These are phyloP conservation scores for Lathyrus tuberosus DNA, from an alignment of 306 rosid genomes.

Conservation along the genomic window DNA sequence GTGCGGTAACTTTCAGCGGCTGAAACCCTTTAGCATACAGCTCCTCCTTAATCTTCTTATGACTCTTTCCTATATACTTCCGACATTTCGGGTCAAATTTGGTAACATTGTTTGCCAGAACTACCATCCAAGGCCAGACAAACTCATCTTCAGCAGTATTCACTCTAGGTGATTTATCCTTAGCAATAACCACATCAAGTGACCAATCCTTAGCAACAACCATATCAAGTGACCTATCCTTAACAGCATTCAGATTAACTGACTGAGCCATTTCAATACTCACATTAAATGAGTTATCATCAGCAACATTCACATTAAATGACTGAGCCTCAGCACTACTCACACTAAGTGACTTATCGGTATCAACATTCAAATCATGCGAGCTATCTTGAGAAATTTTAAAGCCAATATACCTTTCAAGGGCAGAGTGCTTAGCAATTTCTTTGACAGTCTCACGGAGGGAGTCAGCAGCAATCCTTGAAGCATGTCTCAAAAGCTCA, in stretches of 20 bases:
- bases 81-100: slow-evolving; percentile 45
- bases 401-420: slow-evolving; percentile 46
- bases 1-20: slow-evolving; percentile 65
- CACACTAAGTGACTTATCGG: background rate
- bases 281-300: background rate
- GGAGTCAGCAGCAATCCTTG: slow-evolving; percentile 34
- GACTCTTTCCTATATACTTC: slow-evolving; percentile 62
- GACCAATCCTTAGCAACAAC: background rate
- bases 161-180: background rate
- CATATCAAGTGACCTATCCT: background rate
- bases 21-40: slow-evolving; percentile 61
- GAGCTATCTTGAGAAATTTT: too few relatives aligned
- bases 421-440: slow-evolving; percentile 62
- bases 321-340: background rate
- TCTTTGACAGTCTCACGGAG: slow-evolving; percentile 40
- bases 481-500: slow-evolving; percentile 66
- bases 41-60: slow-evolving; percentile 62
- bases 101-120: slow-evolving; percentile 67
- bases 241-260: background rate
- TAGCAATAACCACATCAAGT: background rate
- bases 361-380: background rate
- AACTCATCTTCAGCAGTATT: slow-evolving; percentile 39
- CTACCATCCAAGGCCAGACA: slow-evolving; percentile 76
- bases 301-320: background rate
- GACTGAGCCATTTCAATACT: background rate